Percentiles rank a stretch among this genome's conserved stretches.
These are phyloP conservation scores for Alternaria longipes DNA, from an alignment of 2,329 filamentous ascomycete genomes.

Conservation along the genomic window DNA sequence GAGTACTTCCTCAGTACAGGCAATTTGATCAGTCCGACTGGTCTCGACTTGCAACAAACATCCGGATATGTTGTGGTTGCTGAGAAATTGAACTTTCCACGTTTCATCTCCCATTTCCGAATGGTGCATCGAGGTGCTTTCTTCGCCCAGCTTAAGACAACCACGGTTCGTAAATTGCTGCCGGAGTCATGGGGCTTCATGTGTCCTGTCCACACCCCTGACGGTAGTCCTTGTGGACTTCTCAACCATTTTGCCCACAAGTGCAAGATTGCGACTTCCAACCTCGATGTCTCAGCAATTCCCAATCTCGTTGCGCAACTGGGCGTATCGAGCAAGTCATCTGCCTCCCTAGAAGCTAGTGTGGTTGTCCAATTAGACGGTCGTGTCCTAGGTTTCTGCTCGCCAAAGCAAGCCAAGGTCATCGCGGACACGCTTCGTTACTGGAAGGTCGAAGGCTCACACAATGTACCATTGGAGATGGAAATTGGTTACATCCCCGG, in stretches of 20 bases:
- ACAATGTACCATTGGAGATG: slow-evolving; percentile 81
- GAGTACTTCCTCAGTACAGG: slow-evolving; percentile 98
- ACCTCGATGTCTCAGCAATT: slow-evolving; percentile 77
- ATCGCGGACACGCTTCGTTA: slow-evolving; percentile 88
- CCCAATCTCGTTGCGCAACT: slow-evolving; percentile 79
- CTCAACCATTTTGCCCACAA: slow-evolving; percentile 96
- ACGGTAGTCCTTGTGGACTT: slow-evolving; percentile 93
- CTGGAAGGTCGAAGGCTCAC: slow-evolving; percentile 92
- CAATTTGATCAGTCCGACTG: slow-evolving; percentile 89
- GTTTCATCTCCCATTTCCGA: slow-evolving; percentile 98
- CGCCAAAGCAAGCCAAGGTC: slow-evolving; percentile 79
- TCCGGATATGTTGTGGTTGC: slow-evolving; percentile 97
- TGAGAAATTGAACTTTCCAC: slow-evolving; percentile 91
- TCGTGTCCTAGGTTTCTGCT: slow-evolving; percentile 87
- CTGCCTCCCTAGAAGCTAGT: slow-evolving; percentile 81
- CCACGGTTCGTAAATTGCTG: slow-evolving; percentile 91
- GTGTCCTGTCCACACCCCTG: slow-evolving; percentile 96
- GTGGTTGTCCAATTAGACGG: slow-evolving; percentile 92
- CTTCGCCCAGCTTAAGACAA: slow-evolving; percentile 97
- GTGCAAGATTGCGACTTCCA: slow-evolving; percentile 83
- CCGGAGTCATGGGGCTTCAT: slow-evolving; percentile 96
- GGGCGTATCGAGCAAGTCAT: slow-evolving; percentile 78
- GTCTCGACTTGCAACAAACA: slow-evolving; percentile 91
- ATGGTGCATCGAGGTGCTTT: slow-evolving; percentile 99
- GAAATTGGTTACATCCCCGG: slow-evolving; percentile 93